phyloP scores from a whole-genome alignment of 176 grass and related monocot species.

The Musa beccarii region DNA sequence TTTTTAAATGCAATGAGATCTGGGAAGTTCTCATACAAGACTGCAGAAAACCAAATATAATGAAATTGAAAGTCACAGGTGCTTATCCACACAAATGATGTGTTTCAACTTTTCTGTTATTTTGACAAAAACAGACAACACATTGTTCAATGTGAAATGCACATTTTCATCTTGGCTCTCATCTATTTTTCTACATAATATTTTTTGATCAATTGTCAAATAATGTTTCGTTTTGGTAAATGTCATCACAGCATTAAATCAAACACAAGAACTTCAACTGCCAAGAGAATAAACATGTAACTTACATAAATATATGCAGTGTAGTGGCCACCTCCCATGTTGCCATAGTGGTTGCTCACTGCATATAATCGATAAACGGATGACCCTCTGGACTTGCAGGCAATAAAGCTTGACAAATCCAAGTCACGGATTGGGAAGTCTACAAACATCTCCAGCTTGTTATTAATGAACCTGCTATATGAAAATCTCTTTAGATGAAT shows the following conservation, averaged over 20 bases:
- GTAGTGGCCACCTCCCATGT: constrained; percentile 19
- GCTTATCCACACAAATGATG: too few relatives aligned
- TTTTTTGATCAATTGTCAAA: too few relatives aligned
- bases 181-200: too few relatives aligned
- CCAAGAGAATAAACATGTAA: not conserved
- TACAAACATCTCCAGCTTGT: constrained; percentile 17
- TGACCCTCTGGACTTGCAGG: not conserved
- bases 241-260: not conserved
- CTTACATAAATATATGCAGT: constrained; percentile 17
- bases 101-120: too few relatives aligned
- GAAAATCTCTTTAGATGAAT: constrained; percentile 19
- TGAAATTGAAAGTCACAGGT: too few relatives aligned
- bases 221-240: not conserved
- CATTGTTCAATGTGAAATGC: too few relatives aligned
- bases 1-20: too few relatives aligned
- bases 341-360: constrained; percentile 12
- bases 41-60: too few relatives aligned
- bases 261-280: not conserved
- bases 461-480: constrained; percentile 3
- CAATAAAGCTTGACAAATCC: constrained; percentile 9
- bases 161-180: too few relatives aligned
- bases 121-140: too few relatives aligned
- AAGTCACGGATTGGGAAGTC: constrained; percentile 14
- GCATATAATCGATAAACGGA: constrained; percentile 11
- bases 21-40: too few relatives aligned